A percentile compares a stretch with the other conserved stretches of the same genome.
Conservation (phyloP, 2,329 filamentous ascomycete genomes). For the Fusarium tuaranense region DNA sequence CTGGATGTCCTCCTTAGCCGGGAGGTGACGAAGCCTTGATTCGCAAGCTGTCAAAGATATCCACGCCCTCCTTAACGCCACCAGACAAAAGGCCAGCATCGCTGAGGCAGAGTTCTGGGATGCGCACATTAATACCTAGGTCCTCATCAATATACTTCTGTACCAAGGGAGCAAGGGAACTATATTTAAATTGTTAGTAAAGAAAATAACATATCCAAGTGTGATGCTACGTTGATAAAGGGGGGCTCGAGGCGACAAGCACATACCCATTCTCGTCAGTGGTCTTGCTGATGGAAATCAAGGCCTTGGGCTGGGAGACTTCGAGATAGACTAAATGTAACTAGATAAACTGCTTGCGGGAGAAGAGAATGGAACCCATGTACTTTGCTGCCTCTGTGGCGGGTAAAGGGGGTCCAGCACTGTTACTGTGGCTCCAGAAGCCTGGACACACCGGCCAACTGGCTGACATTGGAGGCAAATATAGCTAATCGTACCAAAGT, state of each 20-base stretch:
- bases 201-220: not conserved
- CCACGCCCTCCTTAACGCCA: slow-evolving; percentile 72
- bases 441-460: slow-evolving; percentile 10
- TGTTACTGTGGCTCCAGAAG: slow-evolving; percentile 71
- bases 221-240: not conserved
- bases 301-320: slow-evolving; percentile 77
- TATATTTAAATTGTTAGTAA: slow-evolving; percentile 11
- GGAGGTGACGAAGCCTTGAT: slow-evolving; percentile 68
- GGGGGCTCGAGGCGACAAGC: not conserved
- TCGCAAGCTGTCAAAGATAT: slow-evolving; percentile 70
- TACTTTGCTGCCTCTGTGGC: slow-evolving; percentile 40
- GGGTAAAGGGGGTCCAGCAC: slow-evolving; percentile 75
- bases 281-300: slow-evolving; percentile 78
- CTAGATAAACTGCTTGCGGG: not conserved
- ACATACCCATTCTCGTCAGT: slow-evolving; percentile 51
- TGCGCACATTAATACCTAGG: slow-evolving; percentile 76
- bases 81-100: slow-evolving; percentile 80
- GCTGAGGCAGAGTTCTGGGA: slow-evolving; percentile 78
- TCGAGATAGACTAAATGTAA: slow-evolving; percentile 72
- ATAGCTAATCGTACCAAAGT: slow-evolving; percentile 52
- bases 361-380: not conserved
- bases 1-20: slow-evolving; percentile 84
- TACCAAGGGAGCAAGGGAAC: slow-evolving; percentile 64
- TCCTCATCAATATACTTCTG: slow-evolving; percentile 78
- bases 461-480: not conserved